Evolutionary conservation across 441 rosid species (phyloP), one percentile per base, ranked within the genome.

Genomic region (Syzygium malaccense): DNA sequence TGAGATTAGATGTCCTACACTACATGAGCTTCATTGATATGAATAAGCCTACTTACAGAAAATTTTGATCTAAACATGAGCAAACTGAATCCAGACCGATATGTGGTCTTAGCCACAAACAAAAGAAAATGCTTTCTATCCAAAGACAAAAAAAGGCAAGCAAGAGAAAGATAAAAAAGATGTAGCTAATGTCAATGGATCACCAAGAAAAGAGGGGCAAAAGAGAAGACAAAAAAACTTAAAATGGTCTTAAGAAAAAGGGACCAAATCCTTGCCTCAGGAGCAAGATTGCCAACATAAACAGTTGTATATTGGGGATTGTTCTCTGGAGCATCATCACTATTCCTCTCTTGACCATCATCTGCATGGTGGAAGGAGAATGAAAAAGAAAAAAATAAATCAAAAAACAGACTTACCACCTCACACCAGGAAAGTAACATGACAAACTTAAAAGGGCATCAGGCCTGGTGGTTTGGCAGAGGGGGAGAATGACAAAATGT

Each of bases 251-350:
- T 37, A 71, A 71, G 48, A 37, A 71, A 71, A 71, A 49, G 51
- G 83, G n/a, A 49, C 85, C 23, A 60, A 88, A 62, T 88, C 86
- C 92, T 87, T 94, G 91, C 98, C 94, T 96, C 97, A 20, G 95
- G 95, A 88, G 98, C 95, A 88, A 96, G 97, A 92, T 96, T 96
- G 89, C 98, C 97, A 62, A 96, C 98, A 91, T 95, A 96, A 56
- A 96, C 97, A 88, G 97, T 95, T 85, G 96, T 95, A 87, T 90
- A 96, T 83, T 94, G 95, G 89, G 95, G 93, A 90, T 95, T 95
- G 89, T 94, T 93, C 89, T 96, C 98, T 14, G 98, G 98, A 88
- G 95, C 95, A 85, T 95, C 98, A 71, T 95, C 95, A 79, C 89
- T 92, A 80, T 90, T 86, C 88, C 88, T 92, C 89, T 94, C 98